A percentile compares a stretch with the other conserved stretches of the same genome.
Evolutionary conservation across 768 basidiomycete species (phyloP).

Genomic region (Lactifluus volemus): DNA sequence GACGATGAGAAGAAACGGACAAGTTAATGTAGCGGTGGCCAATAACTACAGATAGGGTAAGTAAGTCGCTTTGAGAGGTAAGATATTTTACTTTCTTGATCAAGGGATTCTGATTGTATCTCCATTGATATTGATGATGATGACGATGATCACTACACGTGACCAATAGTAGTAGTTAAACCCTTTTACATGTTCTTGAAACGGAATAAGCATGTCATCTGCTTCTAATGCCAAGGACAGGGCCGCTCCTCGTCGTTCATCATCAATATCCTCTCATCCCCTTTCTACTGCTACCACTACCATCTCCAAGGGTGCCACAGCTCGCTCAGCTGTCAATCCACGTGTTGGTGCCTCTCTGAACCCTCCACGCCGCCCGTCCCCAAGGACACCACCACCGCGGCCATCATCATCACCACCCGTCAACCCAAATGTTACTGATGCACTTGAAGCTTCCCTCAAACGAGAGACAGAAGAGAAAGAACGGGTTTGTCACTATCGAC

Average conservation of each 20-base stretch:
- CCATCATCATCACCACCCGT: conserved; percentile 28
- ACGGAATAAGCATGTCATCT: neutral
- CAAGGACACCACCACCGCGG: conserved; percentile 36
- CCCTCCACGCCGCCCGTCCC: conserved; percentile 40
- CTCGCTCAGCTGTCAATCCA: conserved; percentile 56
- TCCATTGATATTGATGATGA: neutral
- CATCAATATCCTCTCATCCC: conserved; percentile 29
- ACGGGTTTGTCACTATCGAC: conserved; percentile 39
- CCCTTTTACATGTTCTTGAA: neutral
- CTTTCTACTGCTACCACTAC: conserved; percentile 30
- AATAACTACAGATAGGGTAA: conserved; percentile 10
- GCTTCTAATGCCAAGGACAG: conserved; percentile 29
- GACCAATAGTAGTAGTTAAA: neutral
- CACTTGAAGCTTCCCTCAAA: conserved; percentile 54
- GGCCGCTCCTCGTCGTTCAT: conserved; percentile 35
- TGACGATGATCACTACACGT: neutral
- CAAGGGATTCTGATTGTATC: conserved; percentile 7
- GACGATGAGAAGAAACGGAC: conserved; percentile 1
- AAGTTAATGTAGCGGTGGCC: conserved; percentile 1
- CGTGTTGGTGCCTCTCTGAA: conserved; percentile 47
- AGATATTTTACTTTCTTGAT: conserved; percentile 8
- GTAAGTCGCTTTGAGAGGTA: neutral
- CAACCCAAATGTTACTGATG: conserved; percentile 45
- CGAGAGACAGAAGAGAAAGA: conserved; percentile 78
- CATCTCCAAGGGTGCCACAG: conserved; percentile 46